Percentiles rank a stretch among this genome's conserved stretches.
Conservation (phyloP, 495 filamentous ascomycete genomes). For the Evernia prunastri region DNA sequence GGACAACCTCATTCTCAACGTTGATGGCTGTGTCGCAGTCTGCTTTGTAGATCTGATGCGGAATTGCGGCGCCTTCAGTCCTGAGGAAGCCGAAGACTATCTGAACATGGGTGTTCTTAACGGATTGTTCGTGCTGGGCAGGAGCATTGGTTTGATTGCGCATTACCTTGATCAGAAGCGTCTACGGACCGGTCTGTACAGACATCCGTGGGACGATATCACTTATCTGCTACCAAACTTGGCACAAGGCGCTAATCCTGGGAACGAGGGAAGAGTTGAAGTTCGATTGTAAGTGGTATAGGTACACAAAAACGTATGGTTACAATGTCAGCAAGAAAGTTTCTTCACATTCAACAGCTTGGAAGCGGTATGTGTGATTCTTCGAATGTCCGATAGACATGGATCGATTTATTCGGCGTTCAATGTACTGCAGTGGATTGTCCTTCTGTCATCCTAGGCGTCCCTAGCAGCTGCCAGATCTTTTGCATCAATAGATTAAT, state of each 20-base stretch:
- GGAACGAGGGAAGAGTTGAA: slow-evolving; percentile 85
- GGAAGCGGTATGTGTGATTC: not conserved
- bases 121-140: slow-evolving; percentile 95
- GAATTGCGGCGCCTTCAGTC: slow-evolving; percentile 89
- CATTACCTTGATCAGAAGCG: slow-evolving; percentile 99
- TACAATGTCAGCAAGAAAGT: not conserved
- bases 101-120: slow-evolving; percentile 92
- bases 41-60: slow-evolving; percentile 97
- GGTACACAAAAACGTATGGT: not conserved
- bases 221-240: slow-evolving; percentile 90
- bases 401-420: not conserved
- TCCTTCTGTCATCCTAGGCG: not conserved
- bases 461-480: not conserved
- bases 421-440: not conserved
- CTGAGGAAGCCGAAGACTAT: slow-evolving; percentile 52
- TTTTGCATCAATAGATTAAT: not conserved
- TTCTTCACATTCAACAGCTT: not conserved
- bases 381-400: not conserved
- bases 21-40: slow-evolving; percentile 94
- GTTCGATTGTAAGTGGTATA: slow-evolving; percentile 54
- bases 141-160: slow-evolving; percentile 96
- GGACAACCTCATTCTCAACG: slow-evolving; percentile 99
- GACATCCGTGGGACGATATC: slow-evolving; percentile 98
- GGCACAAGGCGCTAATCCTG: slow-evolving; percentile 60
- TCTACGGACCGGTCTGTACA: slow-evolving; percentile 93